Conservation (phyloP, 2,329 filamentous ascomycete species). For the Exophiala calicioides region DNA sequence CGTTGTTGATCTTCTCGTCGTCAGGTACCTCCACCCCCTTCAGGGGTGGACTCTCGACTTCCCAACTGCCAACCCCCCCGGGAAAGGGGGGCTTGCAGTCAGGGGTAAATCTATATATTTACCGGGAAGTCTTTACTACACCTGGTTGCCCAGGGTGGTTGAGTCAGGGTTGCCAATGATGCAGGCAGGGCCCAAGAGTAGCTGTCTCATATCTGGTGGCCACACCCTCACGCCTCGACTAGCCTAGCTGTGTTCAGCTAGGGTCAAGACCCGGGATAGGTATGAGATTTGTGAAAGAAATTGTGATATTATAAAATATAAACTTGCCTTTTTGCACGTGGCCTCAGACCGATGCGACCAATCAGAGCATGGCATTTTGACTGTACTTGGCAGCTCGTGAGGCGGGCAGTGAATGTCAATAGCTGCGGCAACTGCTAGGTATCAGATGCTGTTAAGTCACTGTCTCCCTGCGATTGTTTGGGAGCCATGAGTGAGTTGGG, state of each 20-base stretch:
- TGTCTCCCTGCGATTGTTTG: too few relatives aligned
- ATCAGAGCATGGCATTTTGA: neutral
- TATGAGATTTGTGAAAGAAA: conserved; percentile 4
- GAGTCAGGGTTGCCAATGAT: conserved; percentile 4
- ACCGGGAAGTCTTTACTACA: too few relatives aligned
- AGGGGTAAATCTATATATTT: too few relatives aligned
- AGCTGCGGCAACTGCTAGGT: too few relatives aligned
- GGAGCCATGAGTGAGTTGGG: too few relatives aligned
- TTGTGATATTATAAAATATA: neutral
- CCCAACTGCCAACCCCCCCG: neutral
- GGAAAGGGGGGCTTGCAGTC: too few relatives aligned
- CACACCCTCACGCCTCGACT: conserved; percentile 6
- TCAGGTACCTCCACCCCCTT: conserved; percentile 2
- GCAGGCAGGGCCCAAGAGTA: conserved; percentile 1
- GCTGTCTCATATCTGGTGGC: conserved; percentile 4
- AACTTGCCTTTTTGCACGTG: neutral
- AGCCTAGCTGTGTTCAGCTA: conserved; percentile 3
- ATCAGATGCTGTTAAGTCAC: too few relatives aligned
- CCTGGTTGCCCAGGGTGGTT: too few relatives aligned
- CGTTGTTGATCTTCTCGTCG: neutral
- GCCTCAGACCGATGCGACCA: neutral
- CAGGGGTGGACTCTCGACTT: neutral
- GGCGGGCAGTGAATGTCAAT: too few relatives aligned
- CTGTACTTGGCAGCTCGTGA: too few relatives aligned
- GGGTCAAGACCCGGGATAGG: conserved; percentile 6